These are phyloP conservation scores for Novymonas esmeraldas DNA, from an alignment of 208 protist species.

Conservation along the genomic window DNA sequence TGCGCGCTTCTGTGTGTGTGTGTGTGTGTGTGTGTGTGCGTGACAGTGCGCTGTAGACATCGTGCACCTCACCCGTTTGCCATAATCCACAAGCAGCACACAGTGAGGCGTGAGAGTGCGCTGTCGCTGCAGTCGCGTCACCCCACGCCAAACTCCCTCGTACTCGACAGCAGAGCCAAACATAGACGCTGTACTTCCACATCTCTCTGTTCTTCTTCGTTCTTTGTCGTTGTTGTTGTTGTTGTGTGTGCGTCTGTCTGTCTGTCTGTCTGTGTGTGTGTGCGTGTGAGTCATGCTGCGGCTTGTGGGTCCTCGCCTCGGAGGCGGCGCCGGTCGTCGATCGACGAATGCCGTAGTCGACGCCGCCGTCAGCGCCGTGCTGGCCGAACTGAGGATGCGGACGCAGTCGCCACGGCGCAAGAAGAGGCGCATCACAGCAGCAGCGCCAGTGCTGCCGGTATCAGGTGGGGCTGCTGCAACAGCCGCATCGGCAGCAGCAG, in stretches of 20 bases:
- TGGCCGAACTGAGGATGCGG: constrained; percentile 8
- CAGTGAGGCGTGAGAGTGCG: no score
- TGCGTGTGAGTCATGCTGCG: constrained; percentile 26
- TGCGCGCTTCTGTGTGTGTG: not conserved
- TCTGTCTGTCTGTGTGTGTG: not conserved
- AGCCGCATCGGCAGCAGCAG: no score
- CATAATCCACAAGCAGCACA: no score
- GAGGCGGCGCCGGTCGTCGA: constrained; percentile 17
- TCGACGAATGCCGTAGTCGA: constrained; percentile 6
- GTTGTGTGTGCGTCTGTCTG: not conserved
- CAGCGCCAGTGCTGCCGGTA: not conserved
- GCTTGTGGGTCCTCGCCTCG: constrained; percentile 20
- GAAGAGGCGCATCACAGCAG: not conserved
- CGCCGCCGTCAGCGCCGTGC: constrained; percentile 12
- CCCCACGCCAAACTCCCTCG: no score
- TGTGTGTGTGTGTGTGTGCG: not conserved
- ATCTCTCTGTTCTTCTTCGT: not conserved
- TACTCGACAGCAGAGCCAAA: no score
- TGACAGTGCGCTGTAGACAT: no score
- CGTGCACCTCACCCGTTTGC: no score
- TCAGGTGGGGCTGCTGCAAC: not conserved
- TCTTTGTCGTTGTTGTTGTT: not conserved
- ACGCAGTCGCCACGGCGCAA: not conserved
- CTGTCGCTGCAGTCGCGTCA: no score
- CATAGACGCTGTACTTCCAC: no score